These are phyloP conservation scores for Cerioporus squamosus DNA, from an alignment of 1,284 basidiomycete species.

Conservation along the genomic window DNA sequence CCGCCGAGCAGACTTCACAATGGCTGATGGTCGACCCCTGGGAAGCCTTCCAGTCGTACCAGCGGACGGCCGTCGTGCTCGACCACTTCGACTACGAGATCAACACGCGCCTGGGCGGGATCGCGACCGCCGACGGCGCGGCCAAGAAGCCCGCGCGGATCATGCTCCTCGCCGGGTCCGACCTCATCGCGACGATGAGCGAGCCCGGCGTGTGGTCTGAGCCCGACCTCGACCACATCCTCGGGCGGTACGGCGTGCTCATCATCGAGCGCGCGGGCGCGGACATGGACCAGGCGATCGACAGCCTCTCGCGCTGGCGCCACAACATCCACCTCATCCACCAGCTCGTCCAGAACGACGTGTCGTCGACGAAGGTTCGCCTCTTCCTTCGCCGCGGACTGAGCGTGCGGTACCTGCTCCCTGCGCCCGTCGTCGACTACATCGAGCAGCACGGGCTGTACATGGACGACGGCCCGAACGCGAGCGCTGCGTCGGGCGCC, in stretches of 20 bases:
- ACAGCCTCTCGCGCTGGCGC: constrained; percentile 77
- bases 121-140: constrained; percentile 66
- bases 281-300: constrained; percentile 85
- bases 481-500: constrained; percentile 27
- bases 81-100: constrained; percentile 96
- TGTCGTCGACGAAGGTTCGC: constrained; percentile 93
- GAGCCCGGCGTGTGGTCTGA: constrained; percentile 99
- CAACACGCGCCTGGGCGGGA: constrained; percentile 80
- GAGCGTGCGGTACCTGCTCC: constrained; percentile 93
- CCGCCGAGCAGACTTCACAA: constrained; percentile 77
- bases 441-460: constrained; percentile 86
- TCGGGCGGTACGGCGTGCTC: constrained; percentile 92
- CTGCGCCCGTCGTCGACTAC: constrained; percentile 92
- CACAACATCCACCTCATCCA: constrained; percentile 94
- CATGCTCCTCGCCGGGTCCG: constrained; percentile 96
- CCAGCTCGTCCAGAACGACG: constrained; percentile 98
- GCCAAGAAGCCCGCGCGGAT: constrained; percentile 65
- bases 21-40: constrained; percentile 97
- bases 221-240: constrained; percentile 94
- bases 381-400: constrained; percentile 92
- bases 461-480: constrained; percentile 57
- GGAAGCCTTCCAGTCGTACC: constrained; percentile 95
- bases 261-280: constrained; percentile 96
- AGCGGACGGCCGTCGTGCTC: constrained; percentile 93
- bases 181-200: constrained; percentile 97